phyloP scores from a whole-genome alignment of 1,284 basidiomycete species.

The Hemileia vastatrix region DNA sequence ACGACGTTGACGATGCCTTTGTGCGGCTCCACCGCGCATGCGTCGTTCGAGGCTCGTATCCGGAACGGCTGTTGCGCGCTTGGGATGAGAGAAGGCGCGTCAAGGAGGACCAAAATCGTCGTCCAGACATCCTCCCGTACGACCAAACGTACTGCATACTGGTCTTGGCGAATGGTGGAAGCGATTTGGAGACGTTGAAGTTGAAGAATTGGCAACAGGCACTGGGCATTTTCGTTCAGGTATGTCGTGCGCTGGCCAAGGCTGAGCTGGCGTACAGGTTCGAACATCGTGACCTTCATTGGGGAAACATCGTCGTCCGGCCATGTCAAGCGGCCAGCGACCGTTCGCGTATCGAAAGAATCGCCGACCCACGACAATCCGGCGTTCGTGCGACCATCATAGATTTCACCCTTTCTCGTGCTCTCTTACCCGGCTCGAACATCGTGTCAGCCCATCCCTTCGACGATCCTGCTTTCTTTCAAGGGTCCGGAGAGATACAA shows the following conservation, averaged over 20 bases:
- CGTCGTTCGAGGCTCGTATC: slow-evolving; percentile 75
- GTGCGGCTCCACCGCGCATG: slow-evolving; percentile 65
- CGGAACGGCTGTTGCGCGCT: slow-evolving; percentile 60
- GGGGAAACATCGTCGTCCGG: slow-evolving; percentile 89
- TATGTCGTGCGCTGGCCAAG: slow-evolving; percentile 60
- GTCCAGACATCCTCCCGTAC: slow-evolving; percentile 62
- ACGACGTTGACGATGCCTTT: slow-evolving; percentile 62
- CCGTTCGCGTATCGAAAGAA: slow-evolving; percentile 27
- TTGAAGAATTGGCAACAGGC: slow-evolving; percentile 66
- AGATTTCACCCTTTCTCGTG: slow-evolving; percentile 80
- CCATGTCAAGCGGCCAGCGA: slow-evolving; percentile 43
- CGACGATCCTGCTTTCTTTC: slow-evolving; percentile 43
- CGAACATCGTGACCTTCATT: slow-evolving; percentile 96
- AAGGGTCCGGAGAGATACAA: slow-evolving; percentile 66
- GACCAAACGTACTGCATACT: slow-evolving; percentile 79
- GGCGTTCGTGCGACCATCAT: slow-evolving; percentile 76
- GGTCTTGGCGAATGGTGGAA: slow-evolving; percentile 75
- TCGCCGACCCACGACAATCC: slow-evolving; percentile 33
- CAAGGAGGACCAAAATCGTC: slow-evolving; percentile 64
- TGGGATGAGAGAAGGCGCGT: slow-evolving; percentile 68
- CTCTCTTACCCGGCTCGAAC: slow-evolving; percentile 21
- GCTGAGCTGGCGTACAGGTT: slow-evolving; percentile 72
- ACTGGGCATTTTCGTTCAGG: slow-evolving; percentile 80
- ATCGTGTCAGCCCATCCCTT: slow-evolving; percentile 38
- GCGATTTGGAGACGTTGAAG: slow-evolving; percentile 70